phyloP scores from a whole-genome alignment of 352 stramenopile genomes.

The Phytophthora sojae region DNA sequence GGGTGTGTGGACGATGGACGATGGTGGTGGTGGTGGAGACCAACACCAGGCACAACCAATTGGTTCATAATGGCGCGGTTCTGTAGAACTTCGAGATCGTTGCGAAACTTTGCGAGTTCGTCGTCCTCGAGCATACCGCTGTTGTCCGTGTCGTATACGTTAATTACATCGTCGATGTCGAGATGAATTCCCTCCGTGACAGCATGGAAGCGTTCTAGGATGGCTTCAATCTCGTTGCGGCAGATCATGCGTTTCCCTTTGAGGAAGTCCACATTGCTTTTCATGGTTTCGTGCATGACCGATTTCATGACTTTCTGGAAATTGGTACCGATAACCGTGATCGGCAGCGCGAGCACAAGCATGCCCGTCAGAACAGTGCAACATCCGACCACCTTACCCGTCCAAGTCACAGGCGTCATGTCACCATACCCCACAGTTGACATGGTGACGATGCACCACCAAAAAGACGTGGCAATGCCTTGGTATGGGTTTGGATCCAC shows the following conservation, averaged over 20 bases:
- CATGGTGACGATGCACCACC: constrained; percentile 94
- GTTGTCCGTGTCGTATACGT: constrained; percentile 82
- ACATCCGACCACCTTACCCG: constrained; percentile 77
- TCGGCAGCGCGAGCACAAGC: constrained; percentile 88
- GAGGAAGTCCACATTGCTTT: constrained; percentile 79
- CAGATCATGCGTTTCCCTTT: constrained; percentile 78
- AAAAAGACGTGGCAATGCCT: constrained; percentile 84
- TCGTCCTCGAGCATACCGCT: constrained; percentile 82
- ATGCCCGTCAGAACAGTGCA: constrained; percentile 83
- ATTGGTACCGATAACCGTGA: constrained; percentile 91
- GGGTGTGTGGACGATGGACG: constrained; percentile 3
- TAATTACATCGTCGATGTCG: constrained; percentile 81
- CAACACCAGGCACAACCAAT: constrained; percentile 35
- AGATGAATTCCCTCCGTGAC: constrained; percentile 79
- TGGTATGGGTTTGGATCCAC: constrained; percentile 86
- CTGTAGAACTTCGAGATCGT: constrained; percentile 77
- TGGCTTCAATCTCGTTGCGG: constrained; percentile 77
- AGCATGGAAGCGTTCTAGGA: constrained; percentile 74
- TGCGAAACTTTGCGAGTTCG: constrained; percentile 71
- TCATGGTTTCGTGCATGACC: constrained; percentile 81
- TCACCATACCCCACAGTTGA: constrained; percentile 92
- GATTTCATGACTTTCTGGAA: constrained; percentile 90
- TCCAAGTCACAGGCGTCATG: constrained; percentile 78
- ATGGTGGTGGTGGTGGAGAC: constrained; percentile 25
- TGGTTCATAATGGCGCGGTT: constrained; percentile 64